phyloP scores from a whole-genome alignment of 352 stramenopile species.

The Phytophthora crassamura region DNA sequence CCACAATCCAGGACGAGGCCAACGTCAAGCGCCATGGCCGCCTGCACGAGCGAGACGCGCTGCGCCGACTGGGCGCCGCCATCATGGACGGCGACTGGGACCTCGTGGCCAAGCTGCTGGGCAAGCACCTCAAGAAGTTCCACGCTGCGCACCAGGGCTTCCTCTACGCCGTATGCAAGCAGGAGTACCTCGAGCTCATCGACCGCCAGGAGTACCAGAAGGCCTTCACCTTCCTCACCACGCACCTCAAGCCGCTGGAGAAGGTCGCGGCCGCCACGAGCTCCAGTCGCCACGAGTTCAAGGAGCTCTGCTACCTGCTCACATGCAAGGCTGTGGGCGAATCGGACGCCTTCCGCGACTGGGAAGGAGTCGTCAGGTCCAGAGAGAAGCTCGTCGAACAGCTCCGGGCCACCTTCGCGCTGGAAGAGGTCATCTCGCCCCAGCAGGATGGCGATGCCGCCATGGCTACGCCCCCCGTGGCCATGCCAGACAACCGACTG shows the following conservation, averaged over 20 bases:
- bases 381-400: conserved; percentile 88
- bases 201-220: conserved; percentile 91
- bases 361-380: conserved; percentile 80
- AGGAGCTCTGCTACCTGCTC: conserved; percentile 89
- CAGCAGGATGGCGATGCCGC: conserved; percentile 43
- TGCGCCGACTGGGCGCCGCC: conserved; percentile 72
- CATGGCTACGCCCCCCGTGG: conserved; percentile 30
- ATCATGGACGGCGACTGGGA: conserved; percentile 90
- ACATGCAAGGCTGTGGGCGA: conserved; percentile 90
- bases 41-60: conserved; percentile 73
- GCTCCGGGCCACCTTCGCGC: conserved; percentile 79
- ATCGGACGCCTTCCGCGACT: conserved; percentile 85
- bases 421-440: conserved; percentile 74
- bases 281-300: conserved; percentile 84
- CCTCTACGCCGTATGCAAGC: conserved; percentile 89
- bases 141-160: conserved; percentile 84
- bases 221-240: conserved; percentile 90
- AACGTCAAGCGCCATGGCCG: conserved; percentile 84
- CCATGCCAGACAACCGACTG: conserved; percentile 76
- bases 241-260: conserved; percentile 89
- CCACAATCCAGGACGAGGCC: conserved; percentile 89
- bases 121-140: conserved; percentile 86
- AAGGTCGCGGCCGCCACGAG: conserved; percentile 76
- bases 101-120: conserved; percentile 80
- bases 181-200: conserved; percentile 91